Evolutionary conservation across 2,329 filamentous ascomycete species (phyloP).

Genomic region (Fusarium torulosum): DNA sequence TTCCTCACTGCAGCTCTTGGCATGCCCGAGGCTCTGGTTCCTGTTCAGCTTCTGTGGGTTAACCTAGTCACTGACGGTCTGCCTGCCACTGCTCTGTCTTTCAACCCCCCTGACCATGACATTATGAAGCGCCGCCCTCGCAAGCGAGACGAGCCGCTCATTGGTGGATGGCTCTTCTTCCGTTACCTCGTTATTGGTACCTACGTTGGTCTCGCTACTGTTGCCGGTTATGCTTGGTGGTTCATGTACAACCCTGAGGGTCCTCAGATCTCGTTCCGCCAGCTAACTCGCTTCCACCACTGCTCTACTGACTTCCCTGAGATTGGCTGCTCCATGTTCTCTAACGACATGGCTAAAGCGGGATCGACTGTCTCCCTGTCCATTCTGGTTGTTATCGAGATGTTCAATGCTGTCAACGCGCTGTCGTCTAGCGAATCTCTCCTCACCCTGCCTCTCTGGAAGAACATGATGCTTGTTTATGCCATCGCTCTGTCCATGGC

Average conservation of each 20-base stretch:
- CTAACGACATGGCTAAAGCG: slow-evolving; percentile 84
- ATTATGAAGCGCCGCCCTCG: slow-evolving; percentile 94
- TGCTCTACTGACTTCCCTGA: slow-evolving; percentile 88
- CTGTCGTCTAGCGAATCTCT: slow-evolving; percentile 95
- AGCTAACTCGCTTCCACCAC: slow-evolving; percentile 93
- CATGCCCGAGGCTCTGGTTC: slow-evolving; percentile 97
- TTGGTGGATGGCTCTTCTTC: slow-evolving; percentile 97
- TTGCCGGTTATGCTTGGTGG: slow-evolving; percentile 99
- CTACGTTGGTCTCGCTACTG: slow-evolving; percentile 94
- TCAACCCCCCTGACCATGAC: slow-evolving; percentile 98
- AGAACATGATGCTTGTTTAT: slow-evolving; percentile 98
- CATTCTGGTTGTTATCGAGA: slow-evolving; percentile 95
- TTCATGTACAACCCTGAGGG: slow-evolving; percentile 96
- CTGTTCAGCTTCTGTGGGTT: slow-evolving; percentile 98
- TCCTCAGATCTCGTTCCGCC: slow-evolving; percentile 90
- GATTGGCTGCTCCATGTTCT: slow-evolving; percentile 93
- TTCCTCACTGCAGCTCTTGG: slow-evolving; percentile 96
- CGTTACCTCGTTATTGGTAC: slow-evolving; percentile 96
- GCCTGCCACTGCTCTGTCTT: slow-evolving; percentile 93
- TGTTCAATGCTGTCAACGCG: slow-evolving; percentile 99
- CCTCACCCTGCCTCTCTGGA: slow-evolving; percentile 93
- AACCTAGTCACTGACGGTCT: slow-evolving; percentile 98
- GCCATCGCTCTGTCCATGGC: slow-evolving; percentile 94
- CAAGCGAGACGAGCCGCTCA: slow-evolving; percentile 91
- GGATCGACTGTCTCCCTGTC: slow-evolving; percentile 95